A percentile compares a stretch with the other conserved stretches of the same genome.
phyloP scores from a whole-genome alignment of 371 early-diverging fungal species.

The Ordospora pajunii region DNA sequence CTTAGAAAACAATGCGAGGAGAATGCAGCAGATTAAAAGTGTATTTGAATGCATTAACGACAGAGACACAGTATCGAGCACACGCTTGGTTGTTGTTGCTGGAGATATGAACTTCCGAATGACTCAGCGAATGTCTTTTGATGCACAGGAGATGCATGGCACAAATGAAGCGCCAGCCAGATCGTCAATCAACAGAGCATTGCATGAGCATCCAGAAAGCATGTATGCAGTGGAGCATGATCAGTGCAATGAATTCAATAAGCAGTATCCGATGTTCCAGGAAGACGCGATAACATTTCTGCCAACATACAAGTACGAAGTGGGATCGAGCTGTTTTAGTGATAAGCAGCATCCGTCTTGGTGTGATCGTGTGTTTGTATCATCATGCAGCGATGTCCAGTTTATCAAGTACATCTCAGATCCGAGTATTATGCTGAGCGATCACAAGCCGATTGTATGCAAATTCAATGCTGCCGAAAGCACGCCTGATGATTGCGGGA shows the following conservation, averaged over 20 bases:
- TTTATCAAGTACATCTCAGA: constrained; percentile 6
- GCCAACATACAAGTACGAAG: constrained; percentile 32
- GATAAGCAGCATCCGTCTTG: constrained; percentile 26
- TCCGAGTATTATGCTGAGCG: not conserved
- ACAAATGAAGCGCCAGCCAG: not conserved
- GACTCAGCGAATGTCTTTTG: not conserved
- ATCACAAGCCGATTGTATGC: constrained; percentile 39
- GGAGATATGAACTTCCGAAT: constrained; percentile 44
- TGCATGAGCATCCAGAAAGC: no score
- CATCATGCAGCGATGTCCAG: not conserved
- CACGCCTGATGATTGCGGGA: not conserved
- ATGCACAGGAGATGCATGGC: no score
- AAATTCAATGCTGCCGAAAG: not conserved
- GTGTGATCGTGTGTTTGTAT: constrained; percentile 37
- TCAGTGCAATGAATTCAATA: constrained; percentile 2
- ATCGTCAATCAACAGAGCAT: not conserved
- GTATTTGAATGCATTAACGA: constrained; percentile 15
- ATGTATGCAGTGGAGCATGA: not conserved
- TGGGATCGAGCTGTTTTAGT: not conserved
- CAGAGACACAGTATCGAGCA: not conserved
- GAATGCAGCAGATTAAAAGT: constrained; percentile 10
- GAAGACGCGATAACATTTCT: constrained; percentile 18
- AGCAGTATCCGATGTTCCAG: not conserved
- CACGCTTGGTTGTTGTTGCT: not conserved
- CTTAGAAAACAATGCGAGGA: constrained; percentile 9